Evolutionary conservation across 179 eudicot species (phyloP).

Genomic region (Monotropa hypopitys): DNA sequence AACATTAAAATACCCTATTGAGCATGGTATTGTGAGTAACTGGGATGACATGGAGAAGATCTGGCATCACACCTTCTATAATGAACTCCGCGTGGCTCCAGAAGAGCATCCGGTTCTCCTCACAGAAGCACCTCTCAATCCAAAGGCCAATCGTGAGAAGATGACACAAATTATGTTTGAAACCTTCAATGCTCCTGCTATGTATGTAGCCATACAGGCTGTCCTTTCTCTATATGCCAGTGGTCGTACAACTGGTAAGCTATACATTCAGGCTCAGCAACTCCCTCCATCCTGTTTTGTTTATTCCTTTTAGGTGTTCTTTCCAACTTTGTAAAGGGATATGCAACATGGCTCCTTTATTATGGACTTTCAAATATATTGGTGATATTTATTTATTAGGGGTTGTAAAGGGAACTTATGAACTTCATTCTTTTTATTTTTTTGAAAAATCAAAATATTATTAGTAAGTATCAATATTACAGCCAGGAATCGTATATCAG

Average conservation of each 20-base stretch:
- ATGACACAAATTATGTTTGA: slow-evolving; percentile 15
- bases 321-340: background rate
- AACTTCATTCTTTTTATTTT: no score
- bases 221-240: slow-evolving; percentile 48
- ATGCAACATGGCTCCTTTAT: background rate
- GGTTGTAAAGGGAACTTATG: background rate
- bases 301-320: background rate
- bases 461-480: no score
- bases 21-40: slow-evolving; percentile 11
- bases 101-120: slow-evolving; percentile 14
- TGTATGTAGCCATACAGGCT: slow-evolving; percentile 55
- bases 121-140: slow-evolving; percentile 15
- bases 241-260: slow-evolving; percentile 48
- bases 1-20: slow-evolving; percentile 13
- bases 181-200: slow-evolving; percentile 29
- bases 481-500: no score
- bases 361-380: background rate
- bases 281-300: background rate
- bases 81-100: slow-evolving; percentile 13
- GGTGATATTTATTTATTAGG: background rate
- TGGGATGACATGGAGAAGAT: slow-evolving; percentile 19
- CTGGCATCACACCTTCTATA: slow-evolving; percentile 16
- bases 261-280: background rate
- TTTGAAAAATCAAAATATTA: no score
- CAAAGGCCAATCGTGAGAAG: slow-evolving; percentile 17